These are phyloP conservation scores for Xylaria sp. DNA, from an alignment of 2,329 filamentous ascomycete species.

Conservation along the genomic window DNA sequence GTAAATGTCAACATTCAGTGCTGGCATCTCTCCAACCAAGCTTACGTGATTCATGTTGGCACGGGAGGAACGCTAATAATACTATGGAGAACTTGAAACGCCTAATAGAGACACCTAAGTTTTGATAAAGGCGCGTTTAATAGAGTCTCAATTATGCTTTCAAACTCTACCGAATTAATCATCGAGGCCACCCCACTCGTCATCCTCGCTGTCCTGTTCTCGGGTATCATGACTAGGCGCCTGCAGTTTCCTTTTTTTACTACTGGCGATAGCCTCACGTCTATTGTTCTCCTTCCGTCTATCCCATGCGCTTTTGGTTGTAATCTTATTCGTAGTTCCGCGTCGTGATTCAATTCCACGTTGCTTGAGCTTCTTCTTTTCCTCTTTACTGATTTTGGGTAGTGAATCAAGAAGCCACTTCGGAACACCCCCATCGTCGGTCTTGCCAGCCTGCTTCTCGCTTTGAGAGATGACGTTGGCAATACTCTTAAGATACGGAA, in stretches of 20 bases:
- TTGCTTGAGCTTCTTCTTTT: slow-evolving; percentile 83
- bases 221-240: slow-evolving; percentile 48
- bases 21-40: no score
- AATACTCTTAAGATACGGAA: slow-evolving; percentile 87
- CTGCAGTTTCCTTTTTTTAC: slow-evolving; percentile 64
- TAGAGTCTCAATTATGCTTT: slow-evolving; percentile 9
- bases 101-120: no score
- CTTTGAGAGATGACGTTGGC: slow-evolving; percentile 91
- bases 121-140: background rate
- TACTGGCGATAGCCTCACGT: slow-evolving; percentile 70
- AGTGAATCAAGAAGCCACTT: slow-evolving; percentile 91
- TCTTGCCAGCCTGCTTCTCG: slow-evolving; percentile 74
- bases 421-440: slow-evolving; percentile 70
- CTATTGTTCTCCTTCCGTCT: slow-evolving; percentile 74
- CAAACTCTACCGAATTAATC: slow-evolving; percentile 48
- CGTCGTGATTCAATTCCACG: slow-evolving; percentile 77
- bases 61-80: no score
- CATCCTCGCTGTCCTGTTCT: slow-evolving; percentile 46
- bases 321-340: slow-evolving; percentile 73
- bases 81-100: no score
- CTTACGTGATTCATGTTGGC: no score
- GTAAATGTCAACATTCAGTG: no score
- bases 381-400: slow-evolving; percentile 84
- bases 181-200: slow-evolving; percentile 63
- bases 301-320: slow-evolving; percentile 83